phyloP scores from a whole-genome alignment of 148 eudicot genomes.

The Cornus kousa region DNA sequence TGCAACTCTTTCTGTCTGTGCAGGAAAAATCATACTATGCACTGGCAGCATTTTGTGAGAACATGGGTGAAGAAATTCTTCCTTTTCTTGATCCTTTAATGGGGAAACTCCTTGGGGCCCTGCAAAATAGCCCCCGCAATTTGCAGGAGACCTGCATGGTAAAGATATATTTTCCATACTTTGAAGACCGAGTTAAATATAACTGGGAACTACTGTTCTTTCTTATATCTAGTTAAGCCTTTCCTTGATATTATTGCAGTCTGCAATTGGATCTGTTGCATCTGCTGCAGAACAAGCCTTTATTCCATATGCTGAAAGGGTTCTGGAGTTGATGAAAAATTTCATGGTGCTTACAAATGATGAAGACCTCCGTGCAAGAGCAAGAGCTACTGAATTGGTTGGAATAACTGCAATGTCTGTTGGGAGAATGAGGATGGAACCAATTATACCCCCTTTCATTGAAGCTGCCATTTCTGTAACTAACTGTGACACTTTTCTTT shows the following conservation, averaged over 20 bases:
- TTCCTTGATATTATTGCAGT: constrained; percentile 43
- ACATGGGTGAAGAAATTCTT: constrained; percentile 92
- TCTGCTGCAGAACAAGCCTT: constrained; percentile 96
- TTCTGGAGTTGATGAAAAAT: constrained; percentile 83
- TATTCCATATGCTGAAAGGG: constrained; percentile 90
- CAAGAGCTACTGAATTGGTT: constrained; percentile 95
- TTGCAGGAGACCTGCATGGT: constrained; percentile 99
- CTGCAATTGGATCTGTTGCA: constrained; percentile 95
- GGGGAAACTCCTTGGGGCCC: constrained; percentile 76
- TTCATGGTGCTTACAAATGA: constrained; percentile 91
- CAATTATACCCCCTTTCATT: constrained; percentile 83
- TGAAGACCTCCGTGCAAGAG: constrained; percentile 82
- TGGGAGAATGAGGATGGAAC: constrained; percentile 88
- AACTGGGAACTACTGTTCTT: constrained; percentile 8
- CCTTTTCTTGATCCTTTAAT: constrained; percentile 88
- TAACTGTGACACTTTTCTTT: not conserved
- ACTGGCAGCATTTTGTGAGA: constrained; percentile 94
- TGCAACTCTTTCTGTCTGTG: constrained; percentile 12
- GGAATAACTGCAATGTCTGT: constrained; percentile 96
- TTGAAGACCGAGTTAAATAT: not conserved
- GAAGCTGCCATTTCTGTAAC: constrained; percentile 95
- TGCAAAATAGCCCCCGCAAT: constrained; percentile 77
- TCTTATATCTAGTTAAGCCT: constrained; percentile 5
- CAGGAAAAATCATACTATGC: constrained; percentile 99
- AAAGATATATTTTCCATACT: constrained; percentile 12